A percentile compares a stretch with the other conserved stretches of the same genome.
These are phyloP conservation scores for Marchantia paleacea DNA, from an alignment of 225 moss, liverwort and hornwort genomes.

Conservation along the genomic window DNA sequence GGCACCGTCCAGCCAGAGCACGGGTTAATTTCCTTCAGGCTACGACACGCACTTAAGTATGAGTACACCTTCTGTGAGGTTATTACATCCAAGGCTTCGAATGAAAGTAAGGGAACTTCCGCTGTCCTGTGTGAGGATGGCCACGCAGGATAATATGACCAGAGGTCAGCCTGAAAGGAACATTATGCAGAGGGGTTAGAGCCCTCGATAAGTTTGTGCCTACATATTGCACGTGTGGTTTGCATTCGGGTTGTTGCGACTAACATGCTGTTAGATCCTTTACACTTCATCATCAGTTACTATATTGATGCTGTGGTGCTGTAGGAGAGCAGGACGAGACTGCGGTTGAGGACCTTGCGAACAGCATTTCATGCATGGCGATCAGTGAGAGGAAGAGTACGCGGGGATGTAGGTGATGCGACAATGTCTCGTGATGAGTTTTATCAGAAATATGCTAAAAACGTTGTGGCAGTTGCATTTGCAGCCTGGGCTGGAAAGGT, in stretches of 20 bases:
- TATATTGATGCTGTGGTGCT: constrained; percentile 47
- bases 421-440: constrained; percentile 26
- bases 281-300: constrained; percentile 21
- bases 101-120: neutral
- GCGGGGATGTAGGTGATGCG: constrained; percentile 15
- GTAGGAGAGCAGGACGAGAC: constrained; percentile 77
- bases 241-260: neutral
- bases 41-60: too few species aligned
- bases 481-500: constrained; percentile 43
- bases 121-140: neutral
- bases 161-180: neutral
- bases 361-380: constrained; percentile 55
- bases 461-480: constrained; percentile 36
- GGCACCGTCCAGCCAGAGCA: too few species aligned
- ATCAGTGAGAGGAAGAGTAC: constrained; percentile 10
- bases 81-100: neutral
- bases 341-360: constrained; percentile 39
- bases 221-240: neutral
- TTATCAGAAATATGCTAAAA: constrained; percentile 26
- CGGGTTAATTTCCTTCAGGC: too few species aligned
- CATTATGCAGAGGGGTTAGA: neutral
- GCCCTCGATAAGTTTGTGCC: neutral
- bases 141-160: neutral
- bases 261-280: neutral
- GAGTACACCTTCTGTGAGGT: neutral